Evolutionary conservation across 75 land plant genomes (phyloP), one percentile per base, ranked within the genome.

Genomic region (Picea glauca): DNA sequence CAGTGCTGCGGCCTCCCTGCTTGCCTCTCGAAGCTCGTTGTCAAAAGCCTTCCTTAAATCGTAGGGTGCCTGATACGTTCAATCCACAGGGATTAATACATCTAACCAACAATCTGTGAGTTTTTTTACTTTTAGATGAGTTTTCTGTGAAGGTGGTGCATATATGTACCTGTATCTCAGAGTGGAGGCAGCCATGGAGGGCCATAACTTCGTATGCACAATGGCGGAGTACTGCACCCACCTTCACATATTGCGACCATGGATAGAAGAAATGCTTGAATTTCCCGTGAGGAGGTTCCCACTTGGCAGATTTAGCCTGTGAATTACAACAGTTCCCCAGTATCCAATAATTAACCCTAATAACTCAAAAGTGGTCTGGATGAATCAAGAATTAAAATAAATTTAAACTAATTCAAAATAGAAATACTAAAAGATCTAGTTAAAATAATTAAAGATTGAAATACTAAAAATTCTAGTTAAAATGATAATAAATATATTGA

Each of bases 251-350:
- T 61, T 88, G 81, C 18, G 83, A 56, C 94, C 94, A 90, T 20
- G 92, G 90, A 83, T 88, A 88, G 56, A 82, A 84, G 87, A 86
- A 86, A n/a, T 77, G 81, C 13, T 62, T 50, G 75, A 92, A 92
- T 38, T 72, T 79, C 0, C 94, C 94, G 40, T 92, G 94, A 56
- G 92, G 94, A 18, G 93, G 94, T 77, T 92, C 94, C 94, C 94
- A 92, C 78, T 80, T 88, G 50, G 94, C 94, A 20, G 87, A 85
- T 43, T 74, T 81, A 2, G 92, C 92, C 93, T 91, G 58, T 50
- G 1, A 50, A 50, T 9, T 50, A 8, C 56, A 50, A 50, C 56
- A 50, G 56, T 1, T 50, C 56, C 8, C 56, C 56, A 2, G 1
- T 50, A 9, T 8, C 12, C 43, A 40, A 5, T 40, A 40, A 40